Percentiles rank a stretch among this genome's conserved stretches.
These are phyloP conservation scores for Lipomyces kockii DNA, from an alignment of 805 yeast genomes.

Conservation along the genomic window DNA sequence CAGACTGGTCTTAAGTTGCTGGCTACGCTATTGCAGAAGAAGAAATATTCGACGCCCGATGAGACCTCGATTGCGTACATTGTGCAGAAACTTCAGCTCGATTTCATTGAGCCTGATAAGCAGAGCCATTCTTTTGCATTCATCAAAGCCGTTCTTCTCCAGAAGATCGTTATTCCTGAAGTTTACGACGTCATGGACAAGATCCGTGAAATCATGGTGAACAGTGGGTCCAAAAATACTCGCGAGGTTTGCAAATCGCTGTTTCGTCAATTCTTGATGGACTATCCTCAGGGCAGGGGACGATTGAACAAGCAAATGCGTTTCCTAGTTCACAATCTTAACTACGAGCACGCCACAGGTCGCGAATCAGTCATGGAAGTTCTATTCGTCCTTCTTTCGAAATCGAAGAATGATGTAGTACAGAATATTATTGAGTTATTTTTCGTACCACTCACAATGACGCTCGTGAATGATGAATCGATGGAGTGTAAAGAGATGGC, in stretches of 20 bases:
- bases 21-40: slow-evolving; percentile 72
- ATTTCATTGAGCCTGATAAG: slow-evolving; percentile 83
- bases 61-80: slow-evolving; percentile 75
- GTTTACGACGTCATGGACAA: slow-evolving; percentile 85
- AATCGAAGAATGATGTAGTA: slow-evolving; percentile 59
- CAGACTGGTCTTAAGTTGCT: slow-evolving; percentile 79
- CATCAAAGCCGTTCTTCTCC: slow-evolving; percentile 73
- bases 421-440: slow-evolving; percentile 69
- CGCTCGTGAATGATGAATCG: slow-evolving; percentile 75
- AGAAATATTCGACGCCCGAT: slow-evolving; percentile 65
- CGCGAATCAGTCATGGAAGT: slow-evolving; percentile 90
- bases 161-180: slow-evolving; percentile 80
- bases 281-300: slow-evolving; percentile 90
- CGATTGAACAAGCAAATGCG: slow-evolving; percentile 81
- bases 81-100: slow-evolving; percentile 75
- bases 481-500: slow-evolving; percentile 86
- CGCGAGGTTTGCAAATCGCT: slow-evolving; percentile 83
- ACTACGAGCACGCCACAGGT: slow-evolving; percentile 85
- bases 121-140: slow-evolving; percentile 90
- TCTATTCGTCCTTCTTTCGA: slow-evolving; percentile 68
- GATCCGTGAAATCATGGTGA: slow-evolving; percentile 83
- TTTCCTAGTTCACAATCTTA: slow-evolving; percentile 75
- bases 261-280: slow-evolving; percentile 84
- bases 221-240: slow-evolving; percentile 80
- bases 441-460: slow-evolving; percentile 80